phyloP scores from a whole-genome alignment of 2,329 filamentous ascomycete species.

The Arachnomyces sp. region DNA sequence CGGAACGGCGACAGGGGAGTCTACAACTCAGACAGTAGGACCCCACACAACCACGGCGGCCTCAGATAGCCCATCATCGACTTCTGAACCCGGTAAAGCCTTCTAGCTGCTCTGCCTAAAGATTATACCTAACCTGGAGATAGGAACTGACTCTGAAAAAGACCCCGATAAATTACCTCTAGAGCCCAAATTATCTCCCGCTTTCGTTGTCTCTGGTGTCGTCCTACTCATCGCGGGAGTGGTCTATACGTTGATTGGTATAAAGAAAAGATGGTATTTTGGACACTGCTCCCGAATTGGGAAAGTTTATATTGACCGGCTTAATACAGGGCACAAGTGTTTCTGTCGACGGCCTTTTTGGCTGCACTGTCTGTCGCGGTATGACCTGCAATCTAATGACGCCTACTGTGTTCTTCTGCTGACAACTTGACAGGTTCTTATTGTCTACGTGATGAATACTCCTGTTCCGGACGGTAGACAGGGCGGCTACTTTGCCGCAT shows the following conservation, averaged over 20 bases:
- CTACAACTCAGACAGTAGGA: too few relatives aligned
- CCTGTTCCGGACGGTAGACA: conserved; percentile 69
- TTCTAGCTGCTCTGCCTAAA: too few relatives aligned
- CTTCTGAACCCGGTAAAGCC: too few relatives aligned
- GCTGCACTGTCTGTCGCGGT: conserved; percentile 63
- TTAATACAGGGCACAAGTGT: conserved; percentile 58
- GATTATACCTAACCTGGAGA: too few relatives aligned
- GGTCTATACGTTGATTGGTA: conserved; percentile 65
- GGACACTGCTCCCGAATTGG: neutral
- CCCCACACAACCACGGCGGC: too few relatives aligned
- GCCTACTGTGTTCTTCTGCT: conserved; percentile 1
- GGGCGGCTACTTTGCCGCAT: conserved; percentile 77
- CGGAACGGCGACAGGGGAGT: too few relatives aligned
- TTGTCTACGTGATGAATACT: conserved; percentile 78
- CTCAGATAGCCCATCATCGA: too few relatives aligned
- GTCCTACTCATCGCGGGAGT: conserved; percentile 66
- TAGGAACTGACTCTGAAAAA: conserved; percentile 3
- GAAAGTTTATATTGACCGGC: conserved; percentile 11
- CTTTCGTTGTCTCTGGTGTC: conserved; percentile 67
- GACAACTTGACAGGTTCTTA: conserved; percentile 48
- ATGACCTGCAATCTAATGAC: conserved; percentile 14
- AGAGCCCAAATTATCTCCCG: conserved; percentile 66
- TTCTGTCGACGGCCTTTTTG: conserved; percentile 69
- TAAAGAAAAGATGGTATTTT: conserved; percentile 61
- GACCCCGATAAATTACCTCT: conserved; percentile 52